A percentile compares a stretch with the other conserved stretches of the same genome.
Conservation (phyloP, 1,284 basidiomycete genomes). For the Pseudozyma sp. region DNA sequence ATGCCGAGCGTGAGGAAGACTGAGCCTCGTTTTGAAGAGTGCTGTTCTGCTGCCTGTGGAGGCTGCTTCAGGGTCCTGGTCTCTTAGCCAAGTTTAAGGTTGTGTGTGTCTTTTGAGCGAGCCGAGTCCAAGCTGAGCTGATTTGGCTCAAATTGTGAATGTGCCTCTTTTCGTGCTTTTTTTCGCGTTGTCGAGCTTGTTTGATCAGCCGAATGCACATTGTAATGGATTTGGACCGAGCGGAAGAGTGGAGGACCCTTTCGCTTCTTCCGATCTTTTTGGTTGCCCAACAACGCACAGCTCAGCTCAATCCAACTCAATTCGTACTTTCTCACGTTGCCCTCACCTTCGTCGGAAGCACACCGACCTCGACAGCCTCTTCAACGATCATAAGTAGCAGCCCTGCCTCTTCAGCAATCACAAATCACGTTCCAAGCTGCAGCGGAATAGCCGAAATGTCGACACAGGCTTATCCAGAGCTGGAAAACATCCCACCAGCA, state of each 20-base stretch:
- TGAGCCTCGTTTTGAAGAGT: no score
- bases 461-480: conserved; percentile 42
- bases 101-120: neutral
- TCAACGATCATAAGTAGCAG: no score
- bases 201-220: neutral
- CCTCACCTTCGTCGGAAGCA: neutral
- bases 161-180: neutral
- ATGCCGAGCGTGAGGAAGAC: no score
- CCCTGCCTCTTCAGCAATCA: no score
- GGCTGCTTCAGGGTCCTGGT: neutral
- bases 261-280: no score
- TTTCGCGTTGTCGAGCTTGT: neutral
- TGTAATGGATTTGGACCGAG: neutral
- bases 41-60: neutral
- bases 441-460: conserved; percentile 9
- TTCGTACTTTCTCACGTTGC: neutral
- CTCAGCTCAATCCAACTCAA: no score
- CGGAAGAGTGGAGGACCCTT: no score
- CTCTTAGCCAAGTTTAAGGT: conserved; percentile 11
- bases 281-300: no score
- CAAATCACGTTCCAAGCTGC: neutral
- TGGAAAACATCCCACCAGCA: conserved; percentile 51
- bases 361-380: neutral
- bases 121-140: neutral
- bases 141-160: neutral